These are phyloP conservation scores for Trichoderma hamatum DNA, from an alignment of 2,329 filamentous ascomycete species.

Conservation along the genomic window DNA sequence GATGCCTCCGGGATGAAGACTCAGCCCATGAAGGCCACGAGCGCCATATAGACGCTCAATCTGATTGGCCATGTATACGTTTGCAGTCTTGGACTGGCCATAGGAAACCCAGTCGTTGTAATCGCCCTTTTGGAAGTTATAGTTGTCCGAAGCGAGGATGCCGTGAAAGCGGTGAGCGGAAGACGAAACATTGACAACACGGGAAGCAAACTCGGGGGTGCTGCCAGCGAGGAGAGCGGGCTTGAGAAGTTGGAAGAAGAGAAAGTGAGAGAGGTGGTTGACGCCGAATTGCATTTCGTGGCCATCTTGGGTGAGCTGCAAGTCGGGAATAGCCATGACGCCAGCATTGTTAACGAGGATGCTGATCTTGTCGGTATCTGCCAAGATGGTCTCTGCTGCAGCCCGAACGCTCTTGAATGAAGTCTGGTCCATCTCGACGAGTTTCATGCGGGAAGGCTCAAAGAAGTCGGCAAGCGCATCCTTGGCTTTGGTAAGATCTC, in stretches of 20 bases:
- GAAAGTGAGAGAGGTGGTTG: constrained; percentile 37
- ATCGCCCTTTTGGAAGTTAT: constrained; percentile 30
- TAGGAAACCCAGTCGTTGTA: constrained; percentile 45
- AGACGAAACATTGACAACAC: constrained; percentile 19
- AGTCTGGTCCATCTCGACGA: constrained; percentile 27
- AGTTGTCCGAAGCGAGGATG: constrained; percentile 24
- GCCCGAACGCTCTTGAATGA: constrained; percentile 31
- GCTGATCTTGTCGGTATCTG: constrained; percentile 40
- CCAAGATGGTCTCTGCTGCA: constrained; percentile 39
- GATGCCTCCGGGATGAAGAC: constrained; percentile 49
- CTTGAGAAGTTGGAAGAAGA: constrained; percentile 36
- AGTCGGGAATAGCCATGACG: constrained; percentile 40
- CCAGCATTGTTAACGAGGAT: constrained; percentile 50
- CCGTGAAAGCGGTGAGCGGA: constrained; percentile 2
- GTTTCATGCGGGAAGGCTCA: constrained; percentile 16
- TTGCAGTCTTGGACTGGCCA: constrained; percentile 53
- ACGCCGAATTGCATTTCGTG: constrained; percentile 35
- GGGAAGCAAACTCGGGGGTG: constrained; percentile 12
- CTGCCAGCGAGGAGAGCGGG: not conserved
- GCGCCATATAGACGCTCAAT: constrained; percentile 52
- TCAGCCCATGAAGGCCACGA: constrained; percentile 44
- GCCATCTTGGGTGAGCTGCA: constrained; percentile 30
- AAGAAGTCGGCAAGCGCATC: constrained; percentile 33
- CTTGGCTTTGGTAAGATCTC: constrained; percentile 41
- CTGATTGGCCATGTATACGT: constrained; percentile 53